Evolutionary conservation across 768 basidiomycete genomes (phyloP).

Genomic region (Hygrocybe punicea): DNA sequence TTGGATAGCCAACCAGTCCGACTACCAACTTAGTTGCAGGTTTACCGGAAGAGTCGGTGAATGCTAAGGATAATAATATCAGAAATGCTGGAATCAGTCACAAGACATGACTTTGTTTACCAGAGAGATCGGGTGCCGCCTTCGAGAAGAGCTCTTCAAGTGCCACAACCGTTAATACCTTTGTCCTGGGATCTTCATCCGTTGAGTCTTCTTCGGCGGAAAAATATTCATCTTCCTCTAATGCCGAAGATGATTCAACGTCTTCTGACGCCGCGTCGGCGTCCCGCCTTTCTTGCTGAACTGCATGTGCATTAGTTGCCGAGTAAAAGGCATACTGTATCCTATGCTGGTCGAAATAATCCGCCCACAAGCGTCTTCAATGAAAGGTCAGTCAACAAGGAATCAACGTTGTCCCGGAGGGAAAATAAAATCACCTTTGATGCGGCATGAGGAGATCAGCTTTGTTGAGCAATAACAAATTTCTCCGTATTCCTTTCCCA

Average conservation of each 20-base stretch:
- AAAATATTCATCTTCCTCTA: conserved; percentile 43
- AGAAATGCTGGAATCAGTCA: conserved; percentile 3
- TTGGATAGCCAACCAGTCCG: conserved; percentile 96
- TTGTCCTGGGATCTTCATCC: conserved; percentile 60
- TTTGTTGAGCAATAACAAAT: conserved; percentile 89
- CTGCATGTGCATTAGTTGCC: conserved; percentile 78
- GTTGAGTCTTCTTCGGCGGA: conserved; percentile 53
- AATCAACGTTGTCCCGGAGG: not conserved
- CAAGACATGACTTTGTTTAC: conserved; percentile 38
- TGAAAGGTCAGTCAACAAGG: not conserved
- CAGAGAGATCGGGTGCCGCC: conserved; percentile 65
- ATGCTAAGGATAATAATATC: conserved; percentile 43
- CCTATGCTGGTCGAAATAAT: conserved; percentile 76
- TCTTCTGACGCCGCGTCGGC: conserved; percentile 26
- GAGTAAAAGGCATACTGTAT: conserved; percentile 91
- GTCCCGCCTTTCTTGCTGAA: conserved; percentile 71
- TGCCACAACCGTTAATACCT: conserved; percentile 80
- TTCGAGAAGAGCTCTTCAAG: conserved; percentile 78
- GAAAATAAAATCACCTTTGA: conserved; percentile 59
- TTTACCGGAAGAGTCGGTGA: conserved; percentile 55
- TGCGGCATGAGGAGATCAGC: conserved; percentile 83
- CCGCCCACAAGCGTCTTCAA: conserved; percentile 79
- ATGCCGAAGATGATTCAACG: conserved; percentile 20
- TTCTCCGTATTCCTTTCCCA: conserved; percentile 67
- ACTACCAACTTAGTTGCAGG: conserved; percentile 66